phyloP scores from a whole-genome alignment of 495 filamentous ascomycete genomes.

The Trichoderma orchidacearum region DNA sequence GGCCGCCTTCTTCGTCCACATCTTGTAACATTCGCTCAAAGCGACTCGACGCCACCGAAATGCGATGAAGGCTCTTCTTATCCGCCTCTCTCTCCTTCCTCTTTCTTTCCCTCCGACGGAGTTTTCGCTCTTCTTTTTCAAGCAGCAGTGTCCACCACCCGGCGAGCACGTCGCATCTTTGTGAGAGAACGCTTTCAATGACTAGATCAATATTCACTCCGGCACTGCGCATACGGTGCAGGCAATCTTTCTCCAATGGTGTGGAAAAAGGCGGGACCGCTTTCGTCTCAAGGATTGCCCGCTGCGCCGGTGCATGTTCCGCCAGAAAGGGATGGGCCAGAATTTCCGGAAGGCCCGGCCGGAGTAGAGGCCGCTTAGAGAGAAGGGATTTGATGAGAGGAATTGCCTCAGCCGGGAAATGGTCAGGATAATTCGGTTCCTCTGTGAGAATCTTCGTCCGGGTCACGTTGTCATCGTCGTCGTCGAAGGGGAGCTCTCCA shows the following conservation, averaged over 20 bases:
- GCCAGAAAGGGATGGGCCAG: conserved; percentile 78
- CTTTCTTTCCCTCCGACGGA: conserved; percentile 67
- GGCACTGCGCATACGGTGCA: conserved; percentile 89
- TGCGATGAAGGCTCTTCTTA: conserved; percentile 61
- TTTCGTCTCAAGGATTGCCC: conserved; percentile 76
- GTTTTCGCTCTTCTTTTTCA: conserved; percentile 92
- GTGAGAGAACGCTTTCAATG: conserved; percentile 83
- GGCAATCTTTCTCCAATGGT: conserved; percentile 73
- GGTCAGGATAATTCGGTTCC: conserved; percentile 74
- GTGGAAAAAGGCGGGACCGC: conserved; percentile 80
- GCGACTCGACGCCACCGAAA: conserved; percentile 76
- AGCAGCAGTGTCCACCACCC: conserved; percentile 95
- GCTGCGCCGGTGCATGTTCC: conserved; percentile 78
- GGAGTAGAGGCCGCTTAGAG: conserved; percentile 75
- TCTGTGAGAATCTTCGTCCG: conserved; percentile 70
- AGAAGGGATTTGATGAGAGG: conserved; percentile 62
- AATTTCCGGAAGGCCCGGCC: conserved; percentile 79
- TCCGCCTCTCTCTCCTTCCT: conserved; percentile 75
- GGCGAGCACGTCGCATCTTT: conserved; percentile 76
- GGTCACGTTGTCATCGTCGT: conserved; percentile 79
- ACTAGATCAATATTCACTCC: conserved; percentile 90
- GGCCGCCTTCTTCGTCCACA: conserved; percentile 56
- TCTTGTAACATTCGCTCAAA: conserved; percentile 62
- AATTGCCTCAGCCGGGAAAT: conserved; percentile 63
- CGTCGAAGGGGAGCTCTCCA: conserved; percentile 91